Evolutionary conservation across 345 rosid genomes (phyloP).

Genomic region (Turnera subulata): DNA sequence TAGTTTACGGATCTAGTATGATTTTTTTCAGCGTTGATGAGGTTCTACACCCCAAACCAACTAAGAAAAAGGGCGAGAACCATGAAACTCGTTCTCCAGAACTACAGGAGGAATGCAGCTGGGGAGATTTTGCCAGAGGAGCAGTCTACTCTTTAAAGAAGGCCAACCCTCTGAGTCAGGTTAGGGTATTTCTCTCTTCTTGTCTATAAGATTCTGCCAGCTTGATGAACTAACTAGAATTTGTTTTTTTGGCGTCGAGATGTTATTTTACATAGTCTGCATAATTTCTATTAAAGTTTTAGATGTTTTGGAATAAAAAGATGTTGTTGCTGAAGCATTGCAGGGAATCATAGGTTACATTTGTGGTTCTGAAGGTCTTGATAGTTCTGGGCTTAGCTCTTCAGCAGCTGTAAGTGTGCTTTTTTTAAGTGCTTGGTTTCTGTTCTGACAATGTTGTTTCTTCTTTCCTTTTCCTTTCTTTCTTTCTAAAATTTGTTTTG

Average conservation of each 20-base stretch:
- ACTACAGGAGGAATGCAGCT: conserved; percentile 40
- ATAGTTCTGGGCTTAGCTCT: conserved; percentile 96
- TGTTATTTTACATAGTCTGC: not conserved
- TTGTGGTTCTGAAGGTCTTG: conserved; percentile 82
- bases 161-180: conserved; percentile 60
- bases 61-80: conserved; percentile 27
- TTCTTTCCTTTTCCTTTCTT: not conserved
- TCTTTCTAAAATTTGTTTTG: not conserved
- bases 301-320: not conserved
- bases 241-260: no score
- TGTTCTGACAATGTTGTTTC: not conserved
- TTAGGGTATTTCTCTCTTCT: conserved; percentile 20
- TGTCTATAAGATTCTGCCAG: no score
- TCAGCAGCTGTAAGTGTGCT: conserved; percentile 84
- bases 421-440: conserved; percentile 3
- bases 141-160: conserved; percentile 75
- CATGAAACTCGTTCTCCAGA: conserved; percentile 28
- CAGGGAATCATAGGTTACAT: conserved; percentile 90
- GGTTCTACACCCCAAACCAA: conserved; percentile 42
- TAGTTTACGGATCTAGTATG: not conserved
- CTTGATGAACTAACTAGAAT: no score
- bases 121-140: conserved; percentile 95
- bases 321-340: conserved; percentile 21
- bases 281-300: not conserved
- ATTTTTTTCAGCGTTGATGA: conserved; percentile 54